These are phyloP conservation scores for Brassica juncea DNA, from an alignment of 345 rosid species.

Conservation along the genomic window DNA sequence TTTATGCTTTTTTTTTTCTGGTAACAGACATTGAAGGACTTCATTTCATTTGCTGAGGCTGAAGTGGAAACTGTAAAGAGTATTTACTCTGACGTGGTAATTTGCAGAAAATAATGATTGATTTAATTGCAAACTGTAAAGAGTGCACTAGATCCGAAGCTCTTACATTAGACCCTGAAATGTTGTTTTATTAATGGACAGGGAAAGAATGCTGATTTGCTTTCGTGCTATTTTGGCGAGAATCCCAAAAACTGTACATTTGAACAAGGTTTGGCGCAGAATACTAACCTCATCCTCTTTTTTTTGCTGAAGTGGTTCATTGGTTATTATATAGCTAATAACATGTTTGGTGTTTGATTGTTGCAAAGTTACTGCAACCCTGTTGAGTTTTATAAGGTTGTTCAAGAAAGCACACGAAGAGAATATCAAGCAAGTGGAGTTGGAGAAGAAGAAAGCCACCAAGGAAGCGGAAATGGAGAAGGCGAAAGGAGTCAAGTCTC, in stretches of 20 bases:
- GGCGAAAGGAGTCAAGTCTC: background rate
- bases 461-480: background rate
- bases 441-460: background rate
- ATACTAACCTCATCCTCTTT: conserved; percentile 9
- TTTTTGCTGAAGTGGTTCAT: background rate
- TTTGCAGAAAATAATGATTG: conserved; percentile 1
- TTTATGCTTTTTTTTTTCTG: conserved; percentile 13
- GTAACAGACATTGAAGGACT: conserved; percentile 69
- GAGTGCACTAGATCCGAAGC: background rate
- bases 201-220: conserved; percentile 98
- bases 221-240: conserved; percentile 91
- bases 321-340: conserved; percentile 21
- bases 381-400: conserved; percentile 74
- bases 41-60: conserved; percentile 73
- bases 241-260: conserved; percentile 96
- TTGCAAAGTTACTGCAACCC: conserved; percentile 77
- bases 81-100: conserved; percentile 92
- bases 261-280: conserved; percentile 76
- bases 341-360: background rate
- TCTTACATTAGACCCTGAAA: conserved; percentile 10
- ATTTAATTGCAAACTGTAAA: conserved; percentile 11
- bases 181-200: conserved; percentile 41
- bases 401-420: conserved; percentile 95
- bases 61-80: conserved; percentile 79
- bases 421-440: conserved; percentile 64